These are phyloP conservation scores for Pholiota molesta DNA, from an alignment of 768 basidiomycete species.

Conservation along the genomic window DNA sequence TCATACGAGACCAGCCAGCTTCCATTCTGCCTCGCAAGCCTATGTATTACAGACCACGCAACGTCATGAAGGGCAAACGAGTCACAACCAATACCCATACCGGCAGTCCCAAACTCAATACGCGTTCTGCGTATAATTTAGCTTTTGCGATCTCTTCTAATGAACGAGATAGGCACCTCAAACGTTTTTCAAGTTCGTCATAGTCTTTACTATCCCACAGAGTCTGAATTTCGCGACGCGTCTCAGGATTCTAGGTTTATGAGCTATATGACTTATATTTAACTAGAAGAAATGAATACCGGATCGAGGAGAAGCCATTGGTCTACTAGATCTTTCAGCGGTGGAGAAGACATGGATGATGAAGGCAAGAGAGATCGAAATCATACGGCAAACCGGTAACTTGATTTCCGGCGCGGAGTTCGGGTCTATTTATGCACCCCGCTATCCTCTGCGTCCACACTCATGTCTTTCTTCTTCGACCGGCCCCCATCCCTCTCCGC, in stretches of 20 bases:
- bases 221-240: slow-evolving; percentile 48
- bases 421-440: slow-evolving; percentile 5
- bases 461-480: slow-evolving; percentile 35
- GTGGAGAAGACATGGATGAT: slow-evolving; percentile 11
- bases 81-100: slow-evolving; percentile 33
- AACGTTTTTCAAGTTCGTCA: slow-evolving; percentile 54
- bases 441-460: slow-evolving; percentile 3
- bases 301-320: slow-evolving; percentile 42
- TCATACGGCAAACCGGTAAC: slow-evolving; percentile 9
- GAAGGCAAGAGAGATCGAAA: neutral
- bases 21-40: slow-evolving; percentile 84
- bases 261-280: neutral
- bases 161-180: slow-evolving; percentile 44
- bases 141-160: neutral
- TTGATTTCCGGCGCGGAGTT: slow-evolving; percentile 1
- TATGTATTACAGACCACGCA: slow-evolving; percentile 24
- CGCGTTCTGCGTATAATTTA: slow-evolving; percentile 47
- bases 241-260: slow-evolving; percentile 47
- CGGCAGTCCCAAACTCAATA: slow-evolving; percentile 89
- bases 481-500: slow-evolving; percentile 10
- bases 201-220: slow-evolving; percentile 46
- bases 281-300: slow-evolving; percentile 22
- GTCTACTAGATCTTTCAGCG: slow-evolving; percentile 34
- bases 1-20: slow-evolving; percentile 91
- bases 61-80: neutral